Evolutionary conservation across 2,329 filamentous ascomycete species (phyloP), one percentile per base, ranked within the genome.

Genomic region (Sordariomycetes sp.): DNA sequence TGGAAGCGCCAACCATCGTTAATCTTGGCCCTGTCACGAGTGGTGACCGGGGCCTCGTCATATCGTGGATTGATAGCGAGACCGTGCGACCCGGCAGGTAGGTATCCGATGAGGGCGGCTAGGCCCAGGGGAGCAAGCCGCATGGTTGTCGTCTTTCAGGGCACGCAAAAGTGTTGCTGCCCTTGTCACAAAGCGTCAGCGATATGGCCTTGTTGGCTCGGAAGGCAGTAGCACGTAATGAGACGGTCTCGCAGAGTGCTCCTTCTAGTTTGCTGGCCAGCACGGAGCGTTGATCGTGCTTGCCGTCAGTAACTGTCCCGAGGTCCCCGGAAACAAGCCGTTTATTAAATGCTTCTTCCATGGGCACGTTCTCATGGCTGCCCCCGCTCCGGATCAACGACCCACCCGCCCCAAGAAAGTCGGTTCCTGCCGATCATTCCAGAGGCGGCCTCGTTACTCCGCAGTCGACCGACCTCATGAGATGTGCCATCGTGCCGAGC

Each of bases 1-100:
- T 62, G 62, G 59, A 74, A 74, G 7, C 65, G 64, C 72, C 72
- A 74, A 20, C 61, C 67, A 4, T 60, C 62, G 56, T 72, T 70
- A 52, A 73, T 62, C 53, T 64, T 69, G 8, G 64, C 60, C n/a
- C 68, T 66, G 56, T 69, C 61, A 35, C 62, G 62, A 10, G 55
- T 10, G 12, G 45, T n/a, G 4, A 50, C 25, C 17, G 24, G 22
- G 13, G n/a, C 25, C 24, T 10, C 54, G 34, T 52, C 42, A 3
- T 56, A 15, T 45, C n/a, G 39, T 4, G 20, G 24, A 28, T 24
- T 42, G 25, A 36, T 20, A 34, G 54, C n/a, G 25, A 56, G 15
- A 3, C 42, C 22, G 25, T 20, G 17, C 4, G 35, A 34, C 32
- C 34, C 42, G 17, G 42, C 34, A n/a, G 42, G 17, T 20, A 35